Percentiles rank a stretch among this genome's conserved stretches.
Conservation (phyloP, 306 rosid species). For the Casuarina equisetifolia region DNA sequence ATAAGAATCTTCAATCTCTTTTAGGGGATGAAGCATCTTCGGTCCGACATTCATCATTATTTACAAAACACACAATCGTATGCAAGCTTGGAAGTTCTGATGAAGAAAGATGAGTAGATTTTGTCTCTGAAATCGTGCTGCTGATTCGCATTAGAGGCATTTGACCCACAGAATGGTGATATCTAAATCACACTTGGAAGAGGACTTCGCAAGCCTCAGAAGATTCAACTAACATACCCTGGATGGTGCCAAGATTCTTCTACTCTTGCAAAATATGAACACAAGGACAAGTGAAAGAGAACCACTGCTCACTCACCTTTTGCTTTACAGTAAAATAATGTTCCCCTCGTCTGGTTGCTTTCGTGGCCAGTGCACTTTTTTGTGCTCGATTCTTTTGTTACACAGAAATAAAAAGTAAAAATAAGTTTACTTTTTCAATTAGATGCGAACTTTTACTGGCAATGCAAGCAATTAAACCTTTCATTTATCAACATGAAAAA, state of each 20-base stretch:
- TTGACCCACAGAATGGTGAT: neutral
- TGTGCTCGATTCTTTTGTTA: too few relatives aligned
- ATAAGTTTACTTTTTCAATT: too few relatives aligned
- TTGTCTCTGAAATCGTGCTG: neutral
- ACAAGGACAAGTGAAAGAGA: too few relatives aligned
- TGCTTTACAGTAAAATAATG: neutral
- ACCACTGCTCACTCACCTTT: neutral
- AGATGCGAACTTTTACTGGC: too few relatives aligned
- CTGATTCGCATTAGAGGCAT: neutral
- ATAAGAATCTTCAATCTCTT: constrained; percentile 22
- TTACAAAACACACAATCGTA: neutral
- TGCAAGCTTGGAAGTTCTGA: neutral
- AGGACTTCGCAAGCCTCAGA: neutral
- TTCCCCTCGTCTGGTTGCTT: too few relatives aligned
- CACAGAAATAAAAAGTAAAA: too few relatives aligned
- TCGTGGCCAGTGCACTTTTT: too few relatives aligned
- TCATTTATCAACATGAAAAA: too few relatives aligned
- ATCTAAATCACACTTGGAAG: neutral
- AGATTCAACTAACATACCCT: neutral
- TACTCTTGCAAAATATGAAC: too few relatives aligned
- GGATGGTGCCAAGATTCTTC: neutral
- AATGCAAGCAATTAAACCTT: too few relatives aligned
- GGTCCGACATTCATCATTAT: constrained; percentile 49
- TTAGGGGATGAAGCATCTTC: constrained; percentile 56
- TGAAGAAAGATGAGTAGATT: neutral